A percentile compares a stretch with the other conserved stretches of the same genome.
Evolutionary conservation across 2,329 filamentous ascomycete species (phyloP).

Genomic region (Stemphylium lycopersici): DNA sequence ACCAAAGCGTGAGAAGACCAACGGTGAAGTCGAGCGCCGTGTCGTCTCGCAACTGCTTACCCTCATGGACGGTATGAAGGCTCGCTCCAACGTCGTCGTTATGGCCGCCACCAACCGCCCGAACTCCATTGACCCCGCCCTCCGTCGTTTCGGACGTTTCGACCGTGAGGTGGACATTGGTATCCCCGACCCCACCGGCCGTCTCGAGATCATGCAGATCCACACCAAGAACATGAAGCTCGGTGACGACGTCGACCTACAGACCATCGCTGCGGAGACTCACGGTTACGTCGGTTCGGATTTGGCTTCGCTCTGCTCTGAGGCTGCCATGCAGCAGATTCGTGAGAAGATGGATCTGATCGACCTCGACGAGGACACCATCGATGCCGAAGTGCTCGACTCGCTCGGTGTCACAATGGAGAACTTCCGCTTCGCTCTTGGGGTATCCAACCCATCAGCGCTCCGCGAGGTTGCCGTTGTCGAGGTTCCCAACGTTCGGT

Average conservation of each 20-base stretch:
- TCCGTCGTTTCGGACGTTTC: constrained; percentile 97
- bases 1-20: constrained; percentile 99
- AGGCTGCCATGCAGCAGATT: constrained; percentile 99
- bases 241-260: constrained; percentile 92
- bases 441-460: constrained; percentile 97
- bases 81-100: constrained; percentile 95
- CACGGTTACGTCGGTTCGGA: constrained; percentile 99
- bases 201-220: constrained; percentile 98
- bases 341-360: constrained; percentile 99
- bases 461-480: constrained; percentile 98
- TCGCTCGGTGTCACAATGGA: constrained; percentile 99
- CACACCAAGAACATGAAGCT: constrained; percentile 99
- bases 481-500: constrained; percentile 98
- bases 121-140: constrained; percentile 97
- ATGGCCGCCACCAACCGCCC: constrained; percentile 99
- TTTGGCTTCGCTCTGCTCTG: constrained; percentile 96
- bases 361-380: constrained; percentile 97
- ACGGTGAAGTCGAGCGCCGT: constrained; percentile 97
- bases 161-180: constrained; percentile 99
- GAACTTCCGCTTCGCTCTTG: constrained; percentile 98
- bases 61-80: constrained; percentile 99
- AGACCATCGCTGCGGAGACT: constrained; percentile 95
- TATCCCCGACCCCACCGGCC: constrained; percentile 95
- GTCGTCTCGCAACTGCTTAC: constrained; percentile 96
- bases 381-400: constrained; percentile 97